Evolutionary conservation across 2,329 filamentous ascomycete genomes (phyloP).

Genomic region (Hortaea werneckii): DNA sequence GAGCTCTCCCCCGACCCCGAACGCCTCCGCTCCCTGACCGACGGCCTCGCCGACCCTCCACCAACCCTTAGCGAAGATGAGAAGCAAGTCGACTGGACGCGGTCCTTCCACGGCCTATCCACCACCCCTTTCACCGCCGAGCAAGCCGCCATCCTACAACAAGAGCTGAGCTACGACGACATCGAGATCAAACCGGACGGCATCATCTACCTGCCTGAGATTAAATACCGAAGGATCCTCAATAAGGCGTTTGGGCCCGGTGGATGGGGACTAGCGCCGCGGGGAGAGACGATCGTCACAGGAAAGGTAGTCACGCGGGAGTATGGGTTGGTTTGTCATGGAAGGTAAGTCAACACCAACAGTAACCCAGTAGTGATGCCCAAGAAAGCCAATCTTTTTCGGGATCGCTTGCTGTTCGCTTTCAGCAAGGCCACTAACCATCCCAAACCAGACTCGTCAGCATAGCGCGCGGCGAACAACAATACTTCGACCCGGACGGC

Average conservation of each 20-base stretch:
- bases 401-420: too few species aligned
- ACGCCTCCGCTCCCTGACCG: slow-evolving; percentile 34
- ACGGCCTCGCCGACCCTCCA: slow-evolving; percentile 43
- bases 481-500: slow-evolving; percentile 80
- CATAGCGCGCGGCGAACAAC: slow-evolving; percentile 86
- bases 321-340: slow-evolving; percentile 82
- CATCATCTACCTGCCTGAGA: slow-evolving; percentile 91
- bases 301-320: slow-evolving; percentile 74
- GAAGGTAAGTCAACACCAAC: slow-evolving; percentile 52
- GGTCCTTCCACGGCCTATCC: slow-evolving; percentile 72
- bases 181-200: slow-evolving; percentile 97
- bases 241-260: slow-evolving; percentile 90
- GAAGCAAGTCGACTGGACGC: slow-evolving; percentile 63
- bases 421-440: too few species aligned
- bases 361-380: too few species aligned
- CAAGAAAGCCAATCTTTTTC: too few species aligned
- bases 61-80: slow-evolving; percentile 24
- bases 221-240: slow-evolving; percentile 88
- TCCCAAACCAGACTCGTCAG: slow-evolving; percentile 61
- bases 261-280: slow-evolving; percentile 86
- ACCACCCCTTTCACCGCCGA: slow-evolving; percentile 60
- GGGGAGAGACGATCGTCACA: slow-evolving; percentile 78
- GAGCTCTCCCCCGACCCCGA: slow-evolving; percentile 13
- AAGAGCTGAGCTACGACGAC: slow-evolving; percentile 59
- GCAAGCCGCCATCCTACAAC: slow-evolving; percentile 57